Evolutionary conservation across 768 basidiomycete genomes (phyloP).

Genomic region (Auriscalpium microsporum): DNA sequence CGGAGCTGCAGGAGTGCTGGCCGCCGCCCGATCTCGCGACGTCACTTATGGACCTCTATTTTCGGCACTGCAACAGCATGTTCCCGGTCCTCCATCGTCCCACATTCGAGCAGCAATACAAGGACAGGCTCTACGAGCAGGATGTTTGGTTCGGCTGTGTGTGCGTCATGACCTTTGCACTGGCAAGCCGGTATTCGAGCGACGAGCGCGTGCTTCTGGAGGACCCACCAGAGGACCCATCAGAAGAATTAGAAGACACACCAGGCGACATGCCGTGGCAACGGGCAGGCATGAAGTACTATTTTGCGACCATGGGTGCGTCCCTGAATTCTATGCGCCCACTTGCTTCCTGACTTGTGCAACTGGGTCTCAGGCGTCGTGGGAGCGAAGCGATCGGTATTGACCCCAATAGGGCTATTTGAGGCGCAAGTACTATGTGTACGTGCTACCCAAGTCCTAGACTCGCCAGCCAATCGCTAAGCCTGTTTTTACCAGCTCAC

Average conservation of each 20-base stretch:
- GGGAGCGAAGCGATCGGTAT: conserved; percentile 38
- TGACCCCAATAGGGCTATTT: conserved; percentile 50
- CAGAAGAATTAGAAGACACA: conserved; percentile 17
- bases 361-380: conserved; percentile 35
- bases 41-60: conserved; percentile 59
- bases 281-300: conserved; percentile 53
- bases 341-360: conserved; percentile 6
- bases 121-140: conserved; percentile 42
- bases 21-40: conserved; percentile 57
- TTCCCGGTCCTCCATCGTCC: conserved; percentile 66
- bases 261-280: conserved; percentile 33
- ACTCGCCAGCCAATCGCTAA: not conserved
- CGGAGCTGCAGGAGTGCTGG: conserved; percentile 33
- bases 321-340: not conserved
- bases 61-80: conserved; percentile 47
- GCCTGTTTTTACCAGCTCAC: conserved; percentile 31
- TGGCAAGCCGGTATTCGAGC: conserved; percentile 21
- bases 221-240: conserved; percentile 20
- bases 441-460: conserved; percentile 19
- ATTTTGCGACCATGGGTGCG: conserved; percentile 46
- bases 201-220: conserved; percentile 20
- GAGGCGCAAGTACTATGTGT: conserved; percentile 53
- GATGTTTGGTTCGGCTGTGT: conserved; percentile 24
- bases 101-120: conserved; percentile 58
- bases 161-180: conserved; percentile 22